A percentile compares a stretch with the other conserved stretches of the same genome.
phyloP scores from a whole-genome alignment of 192 early-diverging fungal genomes.

The Oehlia diaphana region DNA sequence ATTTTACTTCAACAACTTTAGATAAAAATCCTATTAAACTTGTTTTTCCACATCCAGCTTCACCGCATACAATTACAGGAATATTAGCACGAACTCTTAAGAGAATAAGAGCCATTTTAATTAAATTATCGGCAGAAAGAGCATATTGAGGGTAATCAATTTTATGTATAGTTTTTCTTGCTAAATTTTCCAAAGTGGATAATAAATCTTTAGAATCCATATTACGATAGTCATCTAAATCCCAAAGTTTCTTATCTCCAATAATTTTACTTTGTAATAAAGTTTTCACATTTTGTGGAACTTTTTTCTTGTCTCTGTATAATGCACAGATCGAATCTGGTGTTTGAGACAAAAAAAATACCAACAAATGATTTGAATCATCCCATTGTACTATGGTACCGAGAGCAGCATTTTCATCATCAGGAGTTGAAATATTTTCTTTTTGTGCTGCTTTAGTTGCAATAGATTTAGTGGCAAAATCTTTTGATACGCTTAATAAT shows the following conservation, averaged over 20 bases:
- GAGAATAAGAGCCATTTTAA: constrained; percentile 30
- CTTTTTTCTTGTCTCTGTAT: constrained; percentile 18
- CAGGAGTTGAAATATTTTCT: not conserved
- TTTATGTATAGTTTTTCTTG: constrained; percentile 10
- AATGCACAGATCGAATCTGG: constrained; percentile 12
- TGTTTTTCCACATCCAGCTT: constrained; percentile 32
- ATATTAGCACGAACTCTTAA: constrained; percentile 28
- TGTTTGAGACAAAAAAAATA: constrained; percentile 27
- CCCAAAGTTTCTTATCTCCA: constrained; percentile 2
- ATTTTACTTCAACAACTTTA: constrained; percentile 23
- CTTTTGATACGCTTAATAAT: constrained; percentile 16
- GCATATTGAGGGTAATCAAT: constrained; percentile 9
- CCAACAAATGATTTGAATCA: constrained; percentile 31
- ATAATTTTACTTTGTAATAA: constrained; percentile 12
- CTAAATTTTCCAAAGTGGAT: constrained; percentile 16
- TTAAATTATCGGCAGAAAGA: constrained; percentile 27
- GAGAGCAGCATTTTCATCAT: not conserved
- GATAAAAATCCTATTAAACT: constrained; percentile 25
- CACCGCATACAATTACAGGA: constrained; percentile 30
- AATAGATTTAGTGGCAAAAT: constrained; percentile 24
- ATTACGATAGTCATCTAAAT: constrained; percentile 13
- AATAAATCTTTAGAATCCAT: constrained; percentile 7
- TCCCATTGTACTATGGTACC: constrained; percentile 22
- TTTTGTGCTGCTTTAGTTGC: constrained; percentile 11
- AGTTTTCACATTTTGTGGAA: constrained; percentile 3